Conservation (phyloP, 305 asterid species). For the Solanum hybrid region DNA sequence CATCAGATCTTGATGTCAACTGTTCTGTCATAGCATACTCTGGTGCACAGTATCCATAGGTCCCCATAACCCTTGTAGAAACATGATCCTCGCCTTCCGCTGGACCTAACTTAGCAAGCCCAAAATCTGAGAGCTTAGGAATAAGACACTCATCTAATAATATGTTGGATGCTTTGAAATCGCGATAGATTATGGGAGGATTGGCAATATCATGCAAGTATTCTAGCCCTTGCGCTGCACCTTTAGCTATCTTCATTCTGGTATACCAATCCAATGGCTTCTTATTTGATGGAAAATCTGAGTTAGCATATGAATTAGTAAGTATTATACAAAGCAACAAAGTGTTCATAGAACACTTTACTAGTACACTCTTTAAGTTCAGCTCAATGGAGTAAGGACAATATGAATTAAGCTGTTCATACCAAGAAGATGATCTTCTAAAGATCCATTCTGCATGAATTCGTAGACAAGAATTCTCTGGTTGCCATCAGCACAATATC, state of each 20-base stretch:
- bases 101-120: constrained; percentile 73
- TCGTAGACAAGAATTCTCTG: constrained; percentile 79
- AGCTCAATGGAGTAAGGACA: background rate
- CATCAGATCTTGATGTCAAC: constrained; percentile 65
- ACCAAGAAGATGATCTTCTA: constrained; percentile 75
- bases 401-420: constrained; percentile 2
- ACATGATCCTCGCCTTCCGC: constrained; percentile 47
- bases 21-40: constrained; percentile 76
- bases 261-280: constrained; percentile 64
- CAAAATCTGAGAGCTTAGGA: constrained; percentile 82
- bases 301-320: background rate
- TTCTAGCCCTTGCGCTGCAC: constrained; percentile 85
- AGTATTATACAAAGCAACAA: background rate
- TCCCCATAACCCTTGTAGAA: constrained; percentile 79
- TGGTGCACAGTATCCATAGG: constrained; percentile 86
- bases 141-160: constrained; percentile 45
- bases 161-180: constrained; percentile 70
- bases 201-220: constrained; percentile 65
- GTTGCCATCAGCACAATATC: constrained; percentile 92
- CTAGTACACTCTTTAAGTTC: background rate
- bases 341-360: background rate
- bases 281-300: constrained; percentile 41
- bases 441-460: constrained; percentile 61
- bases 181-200: constrained; percentile 69
- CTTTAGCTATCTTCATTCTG: constrained; percentile 71